These are phyloP conservation scores for Suzukiozyma palmioleophila DNA, from an alignment of 1,139 yeast genomes.

Conservation along the genomic window DNA sequence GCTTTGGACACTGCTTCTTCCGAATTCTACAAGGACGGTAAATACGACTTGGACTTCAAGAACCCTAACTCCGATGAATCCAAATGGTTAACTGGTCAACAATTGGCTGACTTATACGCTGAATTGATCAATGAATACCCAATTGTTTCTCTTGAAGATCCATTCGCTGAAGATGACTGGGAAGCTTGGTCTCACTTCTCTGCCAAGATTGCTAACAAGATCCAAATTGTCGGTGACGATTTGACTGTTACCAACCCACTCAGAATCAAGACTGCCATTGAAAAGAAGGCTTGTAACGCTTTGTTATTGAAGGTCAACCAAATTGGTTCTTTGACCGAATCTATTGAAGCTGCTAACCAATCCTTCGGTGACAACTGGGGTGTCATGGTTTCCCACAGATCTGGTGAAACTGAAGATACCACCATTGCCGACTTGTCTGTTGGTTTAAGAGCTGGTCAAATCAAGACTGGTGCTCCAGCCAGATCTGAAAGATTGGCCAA, in stretches of 20 bases:
- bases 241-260: conserved; percentile 95
- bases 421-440: conserved; percentile 95
- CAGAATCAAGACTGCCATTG: conserved; percentile 91
- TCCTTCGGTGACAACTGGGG: conserved; percentile 94
- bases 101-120: conserved; percentile 80
- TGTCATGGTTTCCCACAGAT: conserved; percentile 97
- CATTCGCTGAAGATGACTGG: conserved; percentile 99
- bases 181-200: conserved; percentile 90
- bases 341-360: conserved; percentile 88
- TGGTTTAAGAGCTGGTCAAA: conserved; percentile 96
- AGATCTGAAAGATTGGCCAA: conserved; percentile 99
- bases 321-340: conserved; percentile 88
- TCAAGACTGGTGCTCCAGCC: conserved; percentile 99
- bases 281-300: conserved; percentile 90
- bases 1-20: conserved; percentile 96
- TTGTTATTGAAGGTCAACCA: conserved; percentile 94
- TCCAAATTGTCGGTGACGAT: conserved; percentile 95
- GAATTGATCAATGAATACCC: conserved; percentile 83
- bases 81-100: conserved; percentile 83
- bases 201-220: conserved; percentile 58
- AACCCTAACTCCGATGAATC: conserved; percentile 85
- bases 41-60: conserved; percentile 93
- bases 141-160: conserved; percentile 96
- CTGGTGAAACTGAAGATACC: conserved; percentile 98
- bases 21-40: conserved; percentile 91